A percentile compares a stretch with the other conserved stretches of the same genome.
phyloP scores from a whole-genome alignment of 208 protist species.

The Kentomonas sorsogonicus region DNA sequence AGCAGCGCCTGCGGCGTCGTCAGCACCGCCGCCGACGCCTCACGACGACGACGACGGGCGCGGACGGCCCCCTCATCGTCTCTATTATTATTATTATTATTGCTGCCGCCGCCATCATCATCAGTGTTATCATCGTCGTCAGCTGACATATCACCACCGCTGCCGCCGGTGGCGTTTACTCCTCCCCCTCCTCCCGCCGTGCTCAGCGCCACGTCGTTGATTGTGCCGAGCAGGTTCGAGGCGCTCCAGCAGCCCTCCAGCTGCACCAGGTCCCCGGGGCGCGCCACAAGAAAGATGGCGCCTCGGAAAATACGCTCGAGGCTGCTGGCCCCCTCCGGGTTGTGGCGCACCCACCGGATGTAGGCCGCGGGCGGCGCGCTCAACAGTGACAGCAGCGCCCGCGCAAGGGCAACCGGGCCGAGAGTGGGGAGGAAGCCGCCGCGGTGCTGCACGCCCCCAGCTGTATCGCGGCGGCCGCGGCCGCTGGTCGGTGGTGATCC shows the following conservation, averaged over 20 bases:
- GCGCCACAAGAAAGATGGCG: constrained; percentile 47
- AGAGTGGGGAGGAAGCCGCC: no score
- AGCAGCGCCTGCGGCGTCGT: constrained; percentile 31
- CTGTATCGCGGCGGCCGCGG: no score
- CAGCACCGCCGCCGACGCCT: constrained; percentile 13
- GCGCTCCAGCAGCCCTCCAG: constrained; percentile 58
- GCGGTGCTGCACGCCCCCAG: no score
- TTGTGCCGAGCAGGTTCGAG: constrained; percentile 50
- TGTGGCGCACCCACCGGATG: constrained; percentile 63
- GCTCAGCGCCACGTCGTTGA: constrained; percentile 41
- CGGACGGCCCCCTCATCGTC: background rate
- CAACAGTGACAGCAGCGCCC: no score
- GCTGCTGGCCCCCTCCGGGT: constrained; percentile 47
- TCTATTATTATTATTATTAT: constrained; percentile 1
- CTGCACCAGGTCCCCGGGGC: constrained; percentile 56
- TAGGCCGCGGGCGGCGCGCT: constrained; percentile 42
- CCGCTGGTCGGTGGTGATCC: no score
- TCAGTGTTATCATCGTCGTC: constrained; percentile 1
- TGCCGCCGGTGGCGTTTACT: no score
- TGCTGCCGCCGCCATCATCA: background rate
- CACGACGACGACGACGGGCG: constrained; percentile 1
- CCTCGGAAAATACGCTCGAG: constrained; percentile 67
- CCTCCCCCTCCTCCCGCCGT: constrained; percentile 6
- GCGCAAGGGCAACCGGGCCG: no score
- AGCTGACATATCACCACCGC: background rate